Percentiles rank a stretch among this genome's conserved stretches.
phyloP scores from a whole-genome alignment of 2,329 filamentous ascomycete genomes.

The Neocatenulostroma microsporum region DNA sequence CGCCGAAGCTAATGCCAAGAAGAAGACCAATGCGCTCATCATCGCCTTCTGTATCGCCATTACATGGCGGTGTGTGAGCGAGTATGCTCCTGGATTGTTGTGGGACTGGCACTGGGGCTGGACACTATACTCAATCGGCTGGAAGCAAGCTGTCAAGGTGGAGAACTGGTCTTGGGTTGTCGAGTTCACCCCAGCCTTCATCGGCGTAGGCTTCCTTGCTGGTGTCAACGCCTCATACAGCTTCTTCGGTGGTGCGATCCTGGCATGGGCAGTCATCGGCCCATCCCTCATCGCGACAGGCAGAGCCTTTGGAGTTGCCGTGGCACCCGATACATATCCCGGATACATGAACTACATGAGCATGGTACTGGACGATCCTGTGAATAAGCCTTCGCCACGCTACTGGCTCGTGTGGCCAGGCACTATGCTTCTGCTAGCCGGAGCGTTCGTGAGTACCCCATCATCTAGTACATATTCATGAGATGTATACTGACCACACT shows the following conservation, averaged over 20 bases:
- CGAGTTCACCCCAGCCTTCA: conserved; percentile 54
- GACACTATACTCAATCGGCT: conserved; percentile 16
- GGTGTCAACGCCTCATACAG: conserved; percentile 52
- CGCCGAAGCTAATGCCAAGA: conserved; percentile 34
- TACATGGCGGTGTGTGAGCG: conserved; percentile 8
- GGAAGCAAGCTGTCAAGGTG: conserved; percentile 42
- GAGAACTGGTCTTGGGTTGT: conserved; percentile 56
- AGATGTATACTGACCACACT: no score
- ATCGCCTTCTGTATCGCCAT: conserved; percentile 17
- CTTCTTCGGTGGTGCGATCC: conserved; percentile 47
- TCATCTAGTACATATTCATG: no score
- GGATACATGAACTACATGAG: conserved; percentile 9
- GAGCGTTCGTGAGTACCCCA: no score
- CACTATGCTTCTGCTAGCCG: conserved; percentile 38
- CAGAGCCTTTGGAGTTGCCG: conserved; percentile 35
- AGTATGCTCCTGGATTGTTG: conserved; percentile 52
- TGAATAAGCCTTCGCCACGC: conserved; percentile 35
- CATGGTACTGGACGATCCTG: conserved; percentile 16
- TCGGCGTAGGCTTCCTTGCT: conserved; percentile 51
- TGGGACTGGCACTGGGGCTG: conserved; percentile 35
- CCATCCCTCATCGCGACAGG: conserved; percentile 47
- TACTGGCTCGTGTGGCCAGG: conserved; percentile 46
- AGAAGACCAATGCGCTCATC: conserved; percentile 49
- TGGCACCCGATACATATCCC: conserved; percentile 18
- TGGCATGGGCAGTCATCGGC: conserved; percentile 51